Base-by-base conservation (phyloP, 306 rosid genomes). In the Gastrolobium bilobum region DNA sequence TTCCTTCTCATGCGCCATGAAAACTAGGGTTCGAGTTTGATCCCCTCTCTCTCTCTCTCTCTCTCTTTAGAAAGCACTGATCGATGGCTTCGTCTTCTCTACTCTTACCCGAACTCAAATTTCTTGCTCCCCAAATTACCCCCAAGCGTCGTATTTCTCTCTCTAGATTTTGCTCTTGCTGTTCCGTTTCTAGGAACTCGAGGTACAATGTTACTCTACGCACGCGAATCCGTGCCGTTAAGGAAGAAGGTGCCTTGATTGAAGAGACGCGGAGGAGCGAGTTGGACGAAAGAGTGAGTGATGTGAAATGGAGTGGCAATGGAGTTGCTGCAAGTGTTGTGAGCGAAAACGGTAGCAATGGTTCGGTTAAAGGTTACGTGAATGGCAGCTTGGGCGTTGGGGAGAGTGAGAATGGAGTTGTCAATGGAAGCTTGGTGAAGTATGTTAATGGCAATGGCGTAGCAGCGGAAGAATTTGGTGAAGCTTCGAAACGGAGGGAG, bases 381-480 rank as follows among this genome's bases (percentile, higher is more conserved):
- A 92, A 84, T 51, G 93, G 91, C 15, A 59, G 81, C 0, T 79
- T 68, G 59, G 68, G 61, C 10, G 89, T 66, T 77, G 15, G 42
- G 42, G 91, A 91, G 89, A 79, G 84, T 76, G 92, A 68, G 78
- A 81, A 15, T 34, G 86, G 70, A 67, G 50, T 11, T 26, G 68
- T 52, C 31, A 86, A 89, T 39, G 98, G 91, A 80, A 91, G 89
- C 69, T 77, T 93, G 66, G 82, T 80, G 83, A 86, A 91, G 89
- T 93, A 88, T 73, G 87, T 81, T 15, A 91, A 87, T 39, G 97
- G 91, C 14, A 89, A 92, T 75, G 97, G 92, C 15, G 91, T 51
- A 9, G 88, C 90, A 68, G 79, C 81, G 40, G 89, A 73, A 10
- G 90, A 86, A 50, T 39, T 4, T 48, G 78, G 46, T 10, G 78